Percentiles rank a stretch among this genome's conserved stretches.
Conservation (phyloP, 331 rosid genomes). For the Quercus tomentella region DNA sequence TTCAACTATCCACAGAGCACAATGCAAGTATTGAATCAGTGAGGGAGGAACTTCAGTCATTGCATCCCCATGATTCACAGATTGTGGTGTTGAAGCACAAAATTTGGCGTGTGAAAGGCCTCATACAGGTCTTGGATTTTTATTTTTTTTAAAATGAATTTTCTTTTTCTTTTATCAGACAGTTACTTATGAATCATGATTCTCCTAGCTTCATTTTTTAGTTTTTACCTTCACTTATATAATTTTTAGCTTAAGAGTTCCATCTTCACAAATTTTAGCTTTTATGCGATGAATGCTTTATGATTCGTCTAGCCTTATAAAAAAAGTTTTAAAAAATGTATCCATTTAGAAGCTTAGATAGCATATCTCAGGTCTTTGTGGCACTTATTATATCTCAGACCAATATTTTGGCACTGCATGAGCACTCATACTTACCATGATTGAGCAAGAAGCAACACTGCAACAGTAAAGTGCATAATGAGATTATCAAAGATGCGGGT, state of each 20-base stretch:
- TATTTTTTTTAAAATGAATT: background rate
- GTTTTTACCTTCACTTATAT: background rate
- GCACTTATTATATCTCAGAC: background rate
- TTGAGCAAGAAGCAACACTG: background rate
- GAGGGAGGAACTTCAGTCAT: conserved; percentile 58
- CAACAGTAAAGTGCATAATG: background rate
- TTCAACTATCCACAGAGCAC: conserved; percentile 81
- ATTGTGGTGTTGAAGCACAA: conserved; percentile 65
- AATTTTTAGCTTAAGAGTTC: background rate
- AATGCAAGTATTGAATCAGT: conserved; percentile 69
- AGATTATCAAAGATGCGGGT: background rate
- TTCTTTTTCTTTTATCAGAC: background rate
- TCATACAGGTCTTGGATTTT: conserved; percentile 66
- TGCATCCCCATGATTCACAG: conserved; percentile 67
- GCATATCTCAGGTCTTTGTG: background rate
- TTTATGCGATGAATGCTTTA: background rate
- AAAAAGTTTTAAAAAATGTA: background rate
- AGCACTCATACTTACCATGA: background rate
- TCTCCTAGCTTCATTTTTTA: background rate
- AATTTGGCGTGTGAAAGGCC: conserved; percentile 95
- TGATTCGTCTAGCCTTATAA: background rate
- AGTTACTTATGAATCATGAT: background rate
- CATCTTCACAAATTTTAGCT: background rate
- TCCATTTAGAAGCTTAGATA: background rate
- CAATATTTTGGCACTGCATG: background rate